Base-by-base conservation (phyloP, 1,284 basidiomycete genomes). In the Pterula multifida region DNA sequence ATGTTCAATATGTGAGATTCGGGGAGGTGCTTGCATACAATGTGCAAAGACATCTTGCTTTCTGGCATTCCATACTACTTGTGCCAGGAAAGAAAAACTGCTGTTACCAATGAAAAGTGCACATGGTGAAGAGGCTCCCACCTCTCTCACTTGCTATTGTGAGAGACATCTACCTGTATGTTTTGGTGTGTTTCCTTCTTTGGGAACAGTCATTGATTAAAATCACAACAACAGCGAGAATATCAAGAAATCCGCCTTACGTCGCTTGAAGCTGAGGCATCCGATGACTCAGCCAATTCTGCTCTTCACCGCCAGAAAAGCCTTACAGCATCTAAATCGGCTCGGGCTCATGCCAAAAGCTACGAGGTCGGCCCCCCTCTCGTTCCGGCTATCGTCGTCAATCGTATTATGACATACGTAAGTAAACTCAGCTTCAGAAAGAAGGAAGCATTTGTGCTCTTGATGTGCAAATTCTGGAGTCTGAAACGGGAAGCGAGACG, bases 401-500 rank as follows among this genome's bases (percentile, higher is more conserved):
- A 85, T 17, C 79, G 84, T 9, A 82, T 99, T 36, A 58, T 85
- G 26, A 75, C 81, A 44, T 96, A 98, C 61, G 81, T 90, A 28
- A 64, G 66, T 47, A 86, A 82, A 57, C 70, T 96, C 46, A 72
- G 66, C 28, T 69, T 97, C 1, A 72, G 85, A 51, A 91, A 90
- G 61, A 90, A 89, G 61, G 62, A 68, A 2, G 83, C 86, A 26
- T 88, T 95, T 49, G 68, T 98, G 2, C 76, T 82, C 48, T 68
- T 84, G 59, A 72, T 95, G 28, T 94, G 90, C 57, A 79, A 83
- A 57, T 99, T 97, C 63, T 99, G 95, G 95, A 97, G 94, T 61
- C 65, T 98, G 64, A 98, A 98, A 66, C 72, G 95, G 3, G 94
- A 98, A 64, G 89, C 81, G 0, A 77, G 95, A 53, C 70, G 95